These are phyloP conservation scores for Dimargaris verticillata DNA, from an alignment of 192 early-diverging fungal genomes.

Conservation along the genomic window DNA sequence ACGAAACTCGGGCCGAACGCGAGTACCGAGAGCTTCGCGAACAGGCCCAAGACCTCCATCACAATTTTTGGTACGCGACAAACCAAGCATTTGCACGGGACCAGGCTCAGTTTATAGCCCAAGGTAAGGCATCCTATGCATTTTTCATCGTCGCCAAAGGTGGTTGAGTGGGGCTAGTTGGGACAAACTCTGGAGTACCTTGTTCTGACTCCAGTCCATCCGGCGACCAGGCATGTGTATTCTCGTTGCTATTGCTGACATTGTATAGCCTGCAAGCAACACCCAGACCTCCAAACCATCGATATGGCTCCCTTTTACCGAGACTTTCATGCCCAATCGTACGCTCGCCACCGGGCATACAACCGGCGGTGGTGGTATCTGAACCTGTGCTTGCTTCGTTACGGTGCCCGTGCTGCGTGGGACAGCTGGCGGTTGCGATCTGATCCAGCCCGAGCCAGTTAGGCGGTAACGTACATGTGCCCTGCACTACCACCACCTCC, in stretches of 20 bases:
- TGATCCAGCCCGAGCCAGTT: too few species aligned
- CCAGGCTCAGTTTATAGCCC: neutral
- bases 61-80: neutral
- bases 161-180: too few species aligned
- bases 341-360: neutral
- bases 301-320: neutral
- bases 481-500: too few species aligned
- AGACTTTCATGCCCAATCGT: neutral
- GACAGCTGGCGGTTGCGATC: neutral
- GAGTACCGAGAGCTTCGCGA: slow-evolving; percentile 8
- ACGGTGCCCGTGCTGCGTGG: neutral
- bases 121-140: too few species aligned
- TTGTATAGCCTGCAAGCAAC: too few species aligned
- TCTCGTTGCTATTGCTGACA: too few species aligned
- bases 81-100: neutral
- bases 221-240: too few species aligned
- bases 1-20: slow-evolving; percentile 4
- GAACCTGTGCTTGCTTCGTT: neutral
- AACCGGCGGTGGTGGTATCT: neutral
- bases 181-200: too few species aligned
- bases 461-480: too few species aligned
- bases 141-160: too few species aligned
- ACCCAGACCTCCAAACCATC: neutral
- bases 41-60: neutral
- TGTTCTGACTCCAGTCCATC: too few species aligned